Evolutionary conservation across 768 basidiomycete genomes (phyloP), one percentile per base, ranked within the genome.

Genomic region (Termitomyces sp.): DNA sequence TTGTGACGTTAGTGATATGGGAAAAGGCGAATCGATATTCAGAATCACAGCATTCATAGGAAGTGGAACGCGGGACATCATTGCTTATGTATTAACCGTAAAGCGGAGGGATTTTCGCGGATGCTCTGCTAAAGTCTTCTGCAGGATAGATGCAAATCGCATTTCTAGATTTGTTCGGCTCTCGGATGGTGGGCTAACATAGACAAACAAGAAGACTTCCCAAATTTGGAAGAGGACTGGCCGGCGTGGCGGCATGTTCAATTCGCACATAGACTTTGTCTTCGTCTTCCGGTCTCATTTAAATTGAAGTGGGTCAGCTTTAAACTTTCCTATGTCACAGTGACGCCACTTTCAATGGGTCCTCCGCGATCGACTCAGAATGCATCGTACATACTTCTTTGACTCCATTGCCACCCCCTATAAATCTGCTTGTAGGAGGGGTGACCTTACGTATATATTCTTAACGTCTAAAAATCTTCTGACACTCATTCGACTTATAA

Each of bases 41-140:
- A 11, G 31, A 70, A 74, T 76, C 68, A 85, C 84, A 42, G 78
- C 71, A 67, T 83, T 82, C 76, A 86, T 76, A 31, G 84, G 81
- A 58, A 79, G 79, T 46, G 82, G 76, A 62, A 75, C 76, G 49
- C 68, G 60, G 38, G 60, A 59, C 65, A 68, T 65, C n/a, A 6
- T 34, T 32, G 64, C 20, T 58, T 57, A 60, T 65, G 38, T 29
- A 57, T 57, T n/a, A 12, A 48, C 14, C 31, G 29, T 34, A 51
- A 10, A 17, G 15, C n/a, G 31, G 2, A 17, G 8, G 37, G 2
- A 29, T 25, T 45, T 32, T 57, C 14, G 25, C 25, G 15, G 52
- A 55, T 51, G 20, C 31, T 43, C 46, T 42, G 4, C 14, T 40
- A 40, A 38, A 25, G 25, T 25, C 25, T 31, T 15, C 20, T 14